phyloP scores from a whole-genome alignment of 169 alveolate species.

The Cryptosporidium meleagridis region DNA sequence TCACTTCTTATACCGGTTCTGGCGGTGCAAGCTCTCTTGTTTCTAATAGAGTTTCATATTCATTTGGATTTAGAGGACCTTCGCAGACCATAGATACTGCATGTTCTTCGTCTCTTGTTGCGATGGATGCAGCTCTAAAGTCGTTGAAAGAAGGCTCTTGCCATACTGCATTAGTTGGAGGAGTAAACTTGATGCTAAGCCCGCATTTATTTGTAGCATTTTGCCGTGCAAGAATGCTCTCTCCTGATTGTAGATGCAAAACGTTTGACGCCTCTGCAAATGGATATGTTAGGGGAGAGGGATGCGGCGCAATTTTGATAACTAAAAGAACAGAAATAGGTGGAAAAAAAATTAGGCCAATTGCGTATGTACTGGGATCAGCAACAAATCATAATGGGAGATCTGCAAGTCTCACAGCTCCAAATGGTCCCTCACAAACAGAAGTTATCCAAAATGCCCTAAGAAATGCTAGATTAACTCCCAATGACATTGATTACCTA shows the following conservation, averaged over 20 bases:
- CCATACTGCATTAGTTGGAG: slow-evolving; percentile 81
- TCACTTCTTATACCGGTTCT: slow-evolving; percentile 81
- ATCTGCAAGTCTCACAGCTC: slow-evolving; percentile 84
- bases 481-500: slow-evolving; percentile 76
- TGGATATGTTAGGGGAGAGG: slow-evolving; percentile 85
- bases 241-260: slow-evolving; percentile 83
- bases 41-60: slow-evolving; percentile 84
- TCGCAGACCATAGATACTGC: slow-evolving; percentile 86
- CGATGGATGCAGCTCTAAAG: slow-evolving; percentile 79
- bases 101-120: slow-evolving; percentile 85
- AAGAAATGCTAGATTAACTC: slow-evolving; percentile 75
- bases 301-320: slow-evolving; percentile 79
- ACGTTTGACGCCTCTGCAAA: slow-evolving; percentile 84
- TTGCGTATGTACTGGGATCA: slow-evolving; percentile 77
- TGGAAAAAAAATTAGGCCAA: slow-evolving; percentile 68
- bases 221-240: slow-evolving; percentile 85
- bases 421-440: slow-evolving; percentile 84
- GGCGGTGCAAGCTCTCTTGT: slow-evolving; percentile 83
- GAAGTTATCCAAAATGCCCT: slow-evolving; percentile 80
- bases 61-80: slow-evolving; percentile 84
- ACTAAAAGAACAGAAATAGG: slow-evolving; percentile 76
- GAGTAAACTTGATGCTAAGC: slow-evolving; percentile 83
- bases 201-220: slow-evolving; percentile 84
- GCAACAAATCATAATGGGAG: slow-evolving; percentile 83
- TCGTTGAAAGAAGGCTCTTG: slow-evolving; percentile 80